These are phyloP conservation scores for Penicillium waksmanii DNA, from an alignment of 495 filamentous ascomycete species.

Conservation along the genomic window DNA sequence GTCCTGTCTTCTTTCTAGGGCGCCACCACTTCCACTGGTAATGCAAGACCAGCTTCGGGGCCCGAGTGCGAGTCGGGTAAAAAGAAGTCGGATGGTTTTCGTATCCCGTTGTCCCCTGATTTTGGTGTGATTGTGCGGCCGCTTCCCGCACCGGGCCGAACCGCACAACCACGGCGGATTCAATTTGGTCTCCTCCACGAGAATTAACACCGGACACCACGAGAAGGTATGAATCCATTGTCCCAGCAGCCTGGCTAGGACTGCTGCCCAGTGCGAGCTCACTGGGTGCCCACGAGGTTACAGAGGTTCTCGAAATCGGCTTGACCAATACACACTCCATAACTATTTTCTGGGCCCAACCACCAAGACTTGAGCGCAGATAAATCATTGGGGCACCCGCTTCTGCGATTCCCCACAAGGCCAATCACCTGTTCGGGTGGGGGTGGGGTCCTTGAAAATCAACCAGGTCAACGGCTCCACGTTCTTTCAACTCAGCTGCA, in stretches of 20 bases:
- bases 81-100: slow-evolving; percentile 19
- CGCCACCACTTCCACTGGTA: slow-evolving; percentile 22
- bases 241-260: slow-evolving; percentile 15
- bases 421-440: too few relatives aligned
- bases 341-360: too few relatives aligned
- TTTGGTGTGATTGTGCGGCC: slow-evolving; percentile 18
- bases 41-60: slow-evolving; percentile 20
- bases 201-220: slow-evolving; percentile 22
- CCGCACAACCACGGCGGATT: slow-evolving; percentile 22
- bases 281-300: slow-evolving; percentile 5
- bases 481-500: too few relatives aligned
- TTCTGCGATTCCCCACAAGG: too few relatives aligned
- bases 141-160: slow-evolving; percentile 7
- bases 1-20: slow-evolving; percentile 25
- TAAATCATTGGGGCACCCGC: too few relatives aligned
- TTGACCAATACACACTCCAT: too few relatives aligned
- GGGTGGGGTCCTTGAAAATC: too few relatives aligned
- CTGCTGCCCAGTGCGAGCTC: slow-evolving; percentile 14
- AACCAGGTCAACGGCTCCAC: too few relatives aligned
- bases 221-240: slow-evolving; percentile 23
- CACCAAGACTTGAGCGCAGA: too few relatives aligned
- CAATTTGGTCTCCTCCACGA: slow-evolving; percentile 17
- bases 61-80: slow-evolving; percentile 21
- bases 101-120: slow-evolving; percentile 18
- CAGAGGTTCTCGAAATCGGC: too few relatives aligned